Evolutionary conservation across 169 alveolate genomes (phyloP).

Genomic region (Plasmodium gaboni): DNA sequence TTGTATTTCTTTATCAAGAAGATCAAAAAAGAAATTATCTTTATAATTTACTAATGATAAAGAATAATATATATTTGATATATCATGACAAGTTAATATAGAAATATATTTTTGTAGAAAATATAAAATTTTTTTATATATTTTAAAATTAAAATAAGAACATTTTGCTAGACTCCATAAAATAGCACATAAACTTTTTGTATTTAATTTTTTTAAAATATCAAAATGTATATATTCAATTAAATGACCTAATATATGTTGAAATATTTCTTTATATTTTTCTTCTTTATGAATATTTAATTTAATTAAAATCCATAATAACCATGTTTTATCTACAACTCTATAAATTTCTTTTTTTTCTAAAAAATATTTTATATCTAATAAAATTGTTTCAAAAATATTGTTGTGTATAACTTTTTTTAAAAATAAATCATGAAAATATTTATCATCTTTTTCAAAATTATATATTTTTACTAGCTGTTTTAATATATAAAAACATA

Average conservation of each 20-base stretch:
- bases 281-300: conserved; percentile 69
- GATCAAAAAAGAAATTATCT: conserved; percentile 27
- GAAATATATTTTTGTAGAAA: conserved; percentile 42
- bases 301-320: conserved; percentile 48
- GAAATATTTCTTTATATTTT: conserved; percentile 29
- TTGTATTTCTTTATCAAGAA: conserved; percentile 48
- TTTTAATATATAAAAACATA: conserved; percentile 49
- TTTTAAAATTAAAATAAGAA: conserved; percentile 14
- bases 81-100: conserved; percentile 46
- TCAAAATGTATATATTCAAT: conserved; percentile 36
- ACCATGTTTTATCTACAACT: conserved; percentile 73
- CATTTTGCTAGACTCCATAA: conserved; percentile 72
- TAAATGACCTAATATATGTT: conserved; percentile 14
- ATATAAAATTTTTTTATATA: conserved; percentile 38
- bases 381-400: conserved; percentile 40
- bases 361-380: conserved; percentile 34
- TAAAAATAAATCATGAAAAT: not conserved
- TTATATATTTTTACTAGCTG: conserved; percentile 44
- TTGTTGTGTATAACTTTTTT: conserved; percentile 30
- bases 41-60: conserved; percentile 36
- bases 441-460: conserved; percentile 53
- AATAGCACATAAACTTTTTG: conserved; percentile 73
- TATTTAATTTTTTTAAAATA: conserved; percentile 54
- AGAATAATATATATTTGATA: conserved; percentile 56
- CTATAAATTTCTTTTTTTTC: conserved; percentile 67